These are phyloP conservation scores for Phytopythium mirpurense DNA, from an alignment of 352 stramenopile genomes.

Conservation along the genomic window DNA sequence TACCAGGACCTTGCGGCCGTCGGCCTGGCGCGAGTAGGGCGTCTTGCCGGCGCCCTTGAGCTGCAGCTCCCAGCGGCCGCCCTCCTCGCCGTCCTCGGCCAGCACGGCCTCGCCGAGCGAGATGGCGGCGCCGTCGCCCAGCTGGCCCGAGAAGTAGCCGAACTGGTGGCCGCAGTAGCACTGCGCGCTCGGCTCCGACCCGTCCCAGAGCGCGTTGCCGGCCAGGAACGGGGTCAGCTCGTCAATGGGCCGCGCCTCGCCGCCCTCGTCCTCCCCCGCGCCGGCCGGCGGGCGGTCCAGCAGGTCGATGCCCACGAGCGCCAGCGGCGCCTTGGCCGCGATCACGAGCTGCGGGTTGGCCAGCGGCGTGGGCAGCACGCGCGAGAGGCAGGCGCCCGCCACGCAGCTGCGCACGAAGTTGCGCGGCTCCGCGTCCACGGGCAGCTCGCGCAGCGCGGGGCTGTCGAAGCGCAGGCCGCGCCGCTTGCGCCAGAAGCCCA, in stretches of 20 bases:
- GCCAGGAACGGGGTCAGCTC: slow-evolving; percentile 52
- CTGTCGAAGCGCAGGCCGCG: slow-evolving; percentile 47
- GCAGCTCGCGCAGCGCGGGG: slow-evolving; percentile 52
- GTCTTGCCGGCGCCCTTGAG: slow-evolving; percentile 95
- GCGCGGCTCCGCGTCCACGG: slow-evolving; percentile 43
- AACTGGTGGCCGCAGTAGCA: slow-evolving; percentile 93
- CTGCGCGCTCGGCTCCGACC: slow-evolving; percentile 75
- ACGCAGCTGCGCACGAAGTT: slow-evolving; percentile 52
- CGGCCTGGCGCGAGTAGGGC: slow-evolving; percentile 92
- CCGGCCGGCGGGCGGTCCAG: slow-evolving; percentile 1
- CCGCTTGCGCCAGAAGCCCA: slow-evolving; percentile 41
- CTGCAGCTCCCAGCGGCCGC: slow-evolving; percentile 95
- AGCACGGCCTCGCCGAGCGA: slow-evolving; percentile 83
- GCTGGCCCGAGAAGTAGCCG: slow-evolving; percentile 88
- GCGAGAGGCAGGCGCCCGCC: slow-evolving; percentile 54
- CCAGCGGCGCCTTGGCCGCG: slow-evolving; percentile 38
- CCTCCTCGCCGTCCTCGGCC: slow-evolving; percentile 7
- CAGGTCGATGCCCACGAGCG: slow-evolving; percentile 56
- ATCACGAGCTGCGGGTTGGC: slow-evolving; percentile 54
- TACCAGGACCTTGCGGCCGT: slow-evolving; percentile 89
- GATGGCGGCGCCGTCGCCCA: slow-evolving; percentile 88
- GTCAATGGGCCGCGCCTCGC: slow-evolving; percentile 26
- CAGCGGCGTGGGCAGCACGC: slow-evolving; percentile 54
- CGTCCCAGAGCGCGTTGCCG: slow-evolving; percentile 69
- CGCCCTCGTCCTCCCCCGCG: slow-evolving; percentile 2